Evolutionary conservation across 441 rosid genomes (phyloP).

Genomic region (Daphne laureola): DNA sequence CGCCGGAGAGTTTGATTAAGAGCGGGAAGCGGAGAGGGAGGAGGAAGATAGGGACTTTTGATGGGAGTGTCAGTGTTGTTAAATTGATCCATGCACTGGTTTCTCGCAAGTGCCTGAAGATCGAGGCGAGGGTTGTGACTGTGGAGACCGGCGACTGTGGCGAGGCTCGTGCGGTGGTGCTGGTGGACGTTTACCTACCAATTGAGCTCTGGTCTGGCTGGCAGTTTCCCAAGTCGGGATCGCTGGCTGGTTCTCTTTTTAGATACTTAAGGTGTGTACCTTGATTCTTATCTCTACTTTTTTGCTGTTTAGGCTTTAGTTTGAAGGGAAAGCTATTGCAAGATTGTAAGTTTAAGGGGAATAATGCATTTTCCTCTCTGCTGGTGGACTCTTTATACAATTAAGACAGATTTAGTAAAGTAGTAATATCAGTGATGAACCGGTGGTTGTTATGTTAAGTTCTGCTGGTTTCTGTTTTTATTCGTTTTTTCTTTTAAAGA

Average conservation of each 20-base stretch:
- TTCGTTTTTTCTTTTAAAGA: constrained; percentile 12
- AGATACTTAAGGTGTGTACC: constrained; percentile 55
- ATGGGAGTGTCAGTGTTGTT: constrained; percentile 74
- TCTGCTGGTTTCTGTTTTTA: neutral
- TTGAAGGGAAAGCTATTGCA: neutral
- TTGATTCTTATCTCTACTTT: neutral
- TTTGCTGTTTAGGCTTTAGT: neutral
- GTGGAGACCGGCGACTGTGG: constrained; percentile 23
- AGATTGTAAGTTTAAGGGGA: neutral
- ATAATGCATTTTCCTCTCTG: too few species aligned
- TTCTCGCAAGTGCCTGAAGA: constrained; percentile 44
- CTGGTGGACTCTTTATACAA: too few species aligned
- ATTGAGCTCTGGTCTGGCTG: constrained; percentile 63
- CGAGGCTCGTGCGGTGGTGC: constrained; percentile 48
- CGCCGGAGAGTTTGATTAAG: constrained; percentile 12
- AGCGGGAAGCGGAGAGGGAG: constrained; percentile 23
- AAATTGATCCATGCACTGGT: constrained; percentile 56
- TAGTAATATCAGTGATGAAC: too few species aligned
- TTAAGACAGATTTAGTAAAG: too few species aligned
- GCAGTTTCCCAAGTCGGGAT: constrained; percentile 64
- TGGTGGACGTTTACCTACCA: constrained; percentile 72
- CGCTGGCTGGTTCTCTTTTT: constrained; percentile 57
- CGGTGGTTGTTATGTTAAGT: neutral
- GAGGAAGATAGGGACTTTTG: constrained; percentile 58
- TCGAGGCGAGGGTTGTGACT: constrained; percentile 32